Evolutionary conservation across 2,329 filamentous ascomycete genomes (phyloP).

Genomic region (Tolypocladium amazonense): DNA sequence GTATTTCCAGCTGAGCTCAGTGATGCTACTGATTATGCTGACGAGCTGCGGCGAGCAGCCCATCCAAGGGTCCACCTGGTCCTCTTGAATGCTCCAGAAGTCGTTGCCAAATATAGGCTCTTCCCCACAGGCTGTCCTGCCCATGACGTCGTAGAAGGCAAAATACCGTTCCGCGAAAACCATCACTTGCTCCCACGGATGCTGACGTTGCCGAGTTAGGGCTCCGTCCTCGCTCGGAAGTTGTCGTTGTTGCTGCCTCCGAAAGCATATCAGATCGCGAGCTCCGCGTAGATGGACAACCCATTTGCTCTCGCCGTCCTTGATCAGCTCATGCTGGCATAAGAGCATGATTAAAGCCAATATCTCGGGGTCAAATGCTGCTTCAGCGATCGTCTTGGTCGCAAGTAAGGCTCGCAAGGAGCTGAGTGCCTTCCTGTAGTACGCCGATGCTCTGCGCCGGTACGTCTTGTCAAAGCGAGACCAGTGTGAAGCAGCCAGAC

Average conservation of each 20-base stretch:
- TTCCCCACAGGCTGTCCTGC: neutral
- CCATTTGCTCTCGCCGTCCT: neutral
- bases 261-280: neutral
- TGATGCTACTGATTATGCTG: neutral
- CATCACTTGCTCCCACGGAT: neutral
- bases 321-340: neutral
- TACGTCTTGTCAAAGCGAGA: neutral
- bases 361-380: neutral
- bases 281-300: neutral
- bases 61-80: neutral
- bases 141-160: neutral
- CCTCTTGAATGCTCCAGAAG: neutral
- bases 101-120: neutral
- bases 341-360: neutral
- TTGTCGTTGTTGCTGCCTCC: neutral
- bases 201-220: neutral
- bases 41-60: neutral
- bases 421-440: neutral
- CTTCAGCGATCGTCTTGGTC: neutral
- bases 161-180: neutral
- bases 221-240: neutral
- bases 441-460: neutral
- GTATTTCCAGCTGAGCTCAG: neutral
- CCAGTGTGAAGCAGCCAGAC: neutral
- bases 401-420: neutral